These are phyloP conservation scores for Eryngium alpinum DNA, from an alignment of 140 eudicot species.

Conservation along the genomic window DNA sequence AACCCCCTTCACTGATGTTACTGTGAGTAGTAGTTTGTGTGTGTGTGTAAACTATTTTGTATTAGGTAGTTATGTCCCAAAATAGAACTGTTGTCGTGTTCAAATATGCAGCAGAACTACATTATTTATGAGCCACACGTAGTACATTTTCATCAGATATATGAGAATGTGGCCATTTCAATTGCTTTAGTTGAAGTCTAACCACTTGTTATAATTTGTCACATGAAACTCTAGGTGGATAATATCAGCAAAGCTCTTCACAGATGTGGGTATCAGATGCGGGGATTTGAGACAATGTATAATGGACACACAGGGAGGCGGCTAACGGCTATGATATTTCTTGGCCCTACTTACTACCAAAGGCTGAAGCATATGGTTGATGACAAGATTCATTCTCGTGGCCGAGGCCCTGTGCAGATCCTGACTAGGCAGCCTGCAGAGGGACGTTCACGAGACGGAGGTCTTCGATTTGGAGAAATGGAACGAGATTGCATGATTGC, in stretches of 20 bases:
- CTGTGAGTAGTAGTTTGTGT: slow-evolving; percentile 33
- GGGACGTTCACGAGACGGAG: slow-evolving; percentile 97
- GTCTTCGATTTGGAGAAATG: slow-evolving; percentile 98
- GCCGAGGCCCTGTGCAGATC: slow-evolving; percentile 93
- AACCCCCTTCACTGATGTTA: slow-evolving; percentile 94
- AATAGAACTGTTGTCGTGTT: not conserved
- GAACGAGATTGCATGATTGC: slow-evolving; percentile 99
- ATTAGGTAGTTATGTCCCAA: not conserved
- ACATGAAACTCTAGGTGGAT: slow-evolving; percentile 47
- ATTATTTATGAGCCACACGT: too few species aligned
- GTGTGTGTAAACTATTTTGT: not conserved
- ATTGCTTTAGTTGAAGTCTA: not conserved
- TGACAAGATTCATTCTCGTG: slow-evolving; percentile 94
- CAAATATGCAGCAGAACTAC: too few species aligned
- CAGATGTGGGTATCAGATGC: slow-evolving; percentile 96
- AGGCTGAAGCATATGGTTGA: slow-evolving; percentile 96
- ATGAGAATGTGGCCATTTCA: not conserved
- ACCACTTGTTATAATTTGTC: not conserved
- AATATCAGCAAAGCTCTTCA: slow-evolving; percentile 92
- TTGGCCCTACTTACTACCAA: slow-evolving; percentile 95
- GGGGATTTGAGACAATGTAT: slow-evolving; percentile 97
- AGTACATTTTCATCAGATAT: too few species aligned
- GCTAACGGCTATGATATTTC: slow-evolving; percentile 77
- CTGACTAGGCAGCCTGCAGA: slow-evolving; percentile 97
- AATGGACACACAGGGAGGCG: slow-evolving; percentile 89